These are phyloP conservation scores for Lentinus brumalis DNA, from an alignment of 768 basidiomycete species.

Conservation along the genomic window DNA sequence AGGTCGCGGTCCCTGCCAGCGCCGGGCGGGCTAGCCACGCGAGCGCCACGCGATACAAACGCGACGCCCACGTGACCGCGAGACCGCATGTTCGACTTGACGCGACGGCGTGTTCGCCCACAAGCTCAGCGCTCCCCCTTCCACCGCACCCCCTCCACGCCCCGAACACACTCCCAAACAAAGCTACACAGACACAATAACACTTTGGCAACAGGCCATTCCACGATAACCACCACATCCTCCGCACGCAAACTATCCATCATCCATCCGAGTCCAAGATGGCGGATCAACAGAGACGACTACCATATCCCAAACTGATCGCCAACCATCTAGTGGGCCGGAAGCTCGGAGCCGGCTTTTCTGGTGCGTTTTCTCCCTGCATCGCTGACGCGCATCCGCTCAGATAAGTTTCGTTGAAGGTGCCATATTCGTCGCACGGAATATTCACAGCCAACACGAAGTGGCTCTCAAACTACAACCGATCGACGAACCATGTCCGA, in stretches of 20 bases:
- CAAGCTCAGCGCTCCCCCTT: conserved; percentile 1
- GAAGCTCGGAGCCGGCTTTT: conserved; percentile 71
- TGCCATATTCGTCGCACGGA: conserved; percentile 64
- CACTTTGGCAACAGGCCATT: background rate
- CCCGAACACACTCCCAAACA: background rate
- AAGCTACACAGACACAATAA: background rate
- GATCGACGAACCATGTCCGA: conserved; percentile 71
- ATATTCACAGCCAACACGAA: conserved; percentile 57
- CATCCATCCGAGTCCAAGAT: background rate
- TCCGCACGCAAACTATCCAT: conserved; percentile 10
- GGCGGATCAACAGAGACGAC: background rate
- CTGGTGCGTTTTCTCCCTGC: conserved; percentile 45
- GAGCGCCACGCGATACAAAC: conserved; percentile 10
- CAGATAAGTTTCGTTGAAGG: conserved; percentile 41
- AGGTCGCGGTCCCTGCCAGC: background rate
- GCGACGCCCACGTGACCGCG: conserved; percentile 18
- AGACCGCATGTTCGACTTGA: conserved; percentile 20
- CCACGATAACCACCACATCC: conserved; percentile 1
- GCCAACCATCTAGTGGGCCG: conserved; percentile 65
- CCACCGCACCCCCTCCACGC: background rate
- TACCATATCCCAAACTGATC: conserved; percentile 38
- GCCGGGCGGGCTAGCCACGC: background rate
- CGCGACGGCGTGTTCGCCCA: conserved; percentile 8
- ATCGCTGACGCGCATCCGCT: background rate
- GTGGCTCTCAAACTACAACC: conserved; percentile 78